Evolutionary conservation across 495 filamentous ascomycete genomes (phyloP).

Genomic region (Clohesyomyces aquaticus): DNA sequence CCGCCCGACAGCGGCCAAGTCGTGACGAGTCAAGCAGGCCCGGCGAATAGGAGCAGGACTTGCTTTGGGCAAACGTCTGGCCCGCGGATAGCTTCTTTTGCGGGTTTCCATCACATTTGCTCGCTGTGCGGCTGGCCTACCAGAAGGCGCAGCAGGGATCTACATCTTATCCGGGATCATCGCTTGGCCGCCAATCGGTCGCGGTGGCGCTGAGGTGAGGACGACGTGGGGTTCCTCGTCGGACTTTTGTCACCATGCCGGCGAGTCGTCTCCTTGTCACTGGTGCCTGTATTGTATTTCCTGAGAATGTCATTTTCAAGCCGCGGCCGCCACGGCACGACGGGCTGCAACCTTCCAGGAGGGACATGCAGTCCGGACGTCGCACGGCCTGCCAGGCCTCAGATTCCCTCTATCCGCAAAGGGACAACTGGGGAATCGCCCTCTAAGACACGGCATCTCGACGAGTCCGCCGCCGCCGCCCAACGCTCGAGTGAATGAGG

Average conservation of each 20-base stretch:
- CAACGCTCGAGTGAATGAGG: neutral
- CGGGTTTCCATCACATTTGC: neutral
- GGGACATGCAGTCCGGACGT: neutral
- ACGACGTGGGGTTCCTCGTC: slow-evolving; percentile 8
- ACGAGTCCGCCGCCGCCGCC: too few species aligned
- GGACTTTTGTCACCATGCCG: neutral
- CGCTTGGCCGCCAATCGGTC: slow-evolving; percentile 20
- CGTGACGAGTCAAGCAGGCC: neutral
- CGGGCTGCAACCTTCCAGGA: neutral
- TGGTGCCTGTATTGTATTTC: neutral
- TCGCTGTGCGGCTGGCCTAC: slow-evolving; percentile 12
- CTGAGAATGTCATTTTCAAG: neutral
- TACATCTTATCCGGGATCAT: slow-evolving; percentile 24
- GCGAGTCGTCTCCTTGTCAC: slow-evolving; percentile 22
- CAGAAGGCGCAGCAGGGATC: slow-evolving; percentile 15
- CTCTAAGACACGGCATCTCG: too few species aligned
- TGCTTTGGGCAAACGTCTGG: slow-evolving; percentile 17
- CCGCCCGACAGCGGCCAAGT: neutral
- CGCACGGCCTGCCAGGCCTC: neutral
- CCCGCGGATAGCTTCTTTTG: neutral
- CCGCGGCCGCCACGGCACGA: neutral
- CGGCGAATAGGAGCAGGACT: slow-evolving; percentile 5
- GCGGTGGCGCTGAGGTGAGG: slow-evolving; percentile 21
- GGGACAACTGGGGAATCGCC: neutral
- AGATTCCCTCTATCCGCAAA: neutral